These are phyloP conservation scores for Cnidoscolus chayamansa DNA, from an alignment of 441 rosid genomes.

Conservation along the genomic window DNA sequence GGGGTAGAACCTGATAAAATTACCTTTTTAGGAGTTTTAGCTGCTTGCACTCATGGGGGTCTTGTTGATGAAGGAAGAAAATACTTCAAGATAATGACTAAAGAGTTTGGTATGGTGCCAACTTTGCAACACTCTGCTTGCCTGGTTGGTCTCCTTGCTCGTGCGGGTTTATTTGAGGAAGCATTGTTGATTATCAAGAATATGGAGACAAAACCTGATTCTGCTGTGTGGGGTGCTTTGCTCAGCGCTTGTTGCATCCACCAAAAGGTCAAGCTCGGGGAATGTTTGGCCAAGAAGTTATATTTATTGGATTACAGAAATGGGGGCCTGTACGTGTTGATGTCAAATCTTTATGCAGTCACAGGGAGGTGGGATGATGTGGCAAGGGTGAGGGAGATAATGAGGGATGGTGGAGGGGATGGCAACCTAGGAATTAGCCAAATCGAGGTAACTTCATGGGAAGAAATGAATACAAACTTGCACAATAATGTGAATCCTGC, in stretches of 20 bases:
- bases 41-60: conserved; percentile 71
- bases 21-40: conserved; percentile 68
- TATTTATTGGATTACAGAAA: conserved; percentile 55
- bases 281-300: conserved; percentile 67
- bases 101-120: conserved; percentile 51
- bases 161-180: conserved; percentile 58
- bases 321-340: conserved; percentile 77
- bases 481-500: background rate
- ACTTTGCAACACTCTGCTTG: conserved; percentile 68
- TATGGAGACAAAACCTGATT: conserved; percentile 58
- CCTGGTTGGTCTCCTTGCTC: conserved; percentile 65
- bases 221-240: conserved; percentile 79
- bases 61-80: conserved; percentile 57
- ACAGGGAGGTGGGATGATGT: conserved; percentile 70
- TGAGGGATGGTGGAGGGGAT: conserved; percentile 69
- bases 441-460: conserved; percentile 28
- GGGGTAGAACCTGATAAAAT: conserved; percentile 61
- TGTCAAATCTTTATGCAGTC: conserved; percentile 83
- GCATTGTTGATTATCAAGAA: conserved; percentile 46
- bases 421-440: conserved; percentile 68
- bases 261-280: conserved; percentile 66
- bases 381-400: conserved; percentile 61
- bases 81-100: conserved; percentile 51
- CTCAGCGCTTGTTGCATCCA: conserved; percentile 61
- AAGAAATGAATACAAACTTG: background rate